Evolutionary conservation across 1,139 yeast genomes (phyloP), one percentile per base, ranked within the genome.

Genomic region (Lodderomyces oxycetoniae): DNA sequence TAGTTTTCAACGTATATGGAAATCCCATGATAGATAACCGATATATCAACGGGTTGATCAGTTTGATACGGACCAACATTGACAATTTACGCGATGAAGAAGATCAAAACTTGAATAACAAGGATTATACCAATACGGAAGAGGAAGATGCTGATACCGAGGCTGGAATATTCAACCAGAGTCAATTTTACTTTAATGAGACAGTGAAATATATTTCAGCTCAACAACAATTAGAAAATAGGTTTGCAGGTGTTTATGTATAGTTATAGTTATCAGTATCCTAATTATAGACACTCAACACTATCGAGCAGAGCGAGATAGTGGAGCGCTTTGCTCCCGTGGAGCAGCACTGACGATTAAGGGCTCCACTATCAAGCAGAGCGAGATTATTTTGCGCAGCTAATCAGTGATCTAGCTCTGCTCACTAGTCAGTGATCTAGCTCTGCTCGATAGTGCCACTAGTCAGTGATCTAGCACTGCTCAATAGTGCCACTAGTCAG

Each of bases 31-130:
- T 87, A 32, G 84, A 85, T 30, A 69, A 78, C 25, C 74, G 78
- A 48, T 87, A 87, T 50, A 77, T 89, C 48, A 87, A 84, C 50
- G 95, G 96, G 5, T 64, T 91, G 42, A 82, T 91, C 40, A 95
- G 87, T 46, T 67, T 91, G 47, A 85, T 89, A 38, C 77, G 76
- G 47, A 80, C 87, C 19, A 89, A 86, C 50, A 61, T 89, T 39
- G 79, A 76, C 27, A 74, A 78, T 31, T 58, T 80, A 43, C 53
- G 50, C 27, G 62, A 59, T 24, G 63, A 59, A 22, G 47, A 45
- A 33, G 45, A 43, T 11, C 30, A 27, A 2, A 33, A 35, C 4
- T 22, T 32, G 33, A 19, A 44, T 11, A 17, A 24, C n/a, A 13
- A 37, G 19, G 31, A 22, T 28, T 23, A 40, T 2, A 32, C 32